Evolutionary conservation across 305 asterid genomes (phyloP), one percentile per base, ranked within the genome.

Genomic region (Fraxinus sp.): DNA sequence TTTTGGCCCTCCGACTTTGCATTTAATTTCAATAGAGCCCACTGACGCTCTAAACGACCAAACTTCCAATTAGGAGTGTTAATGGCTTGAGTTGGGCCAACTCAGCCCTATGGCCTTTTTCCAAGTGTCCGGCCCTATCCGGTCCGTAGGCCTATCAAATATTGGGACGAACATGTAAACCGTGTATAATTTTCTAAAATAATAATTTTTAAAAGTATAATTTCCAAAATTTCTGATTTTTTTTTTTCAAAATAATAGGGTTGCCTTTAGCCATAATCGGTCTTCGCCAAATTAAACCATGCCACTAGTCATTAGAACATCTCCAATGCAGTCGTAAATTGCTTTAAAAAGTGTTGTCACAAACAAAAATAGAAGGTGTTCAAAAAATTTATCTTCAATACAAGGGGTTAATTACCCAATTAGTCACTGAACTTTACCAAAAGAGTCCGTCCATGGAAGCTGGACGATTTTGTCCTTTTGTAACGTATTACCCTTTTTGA

Each of bases 381-480:
- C 2, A 39, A 7, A 39, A 7, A 39, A 1, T 1, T 39, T 37
- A 35, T 37, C 43, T 37, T 39, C 46, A 39, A 8, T 39, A 8
- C 46, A 8, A 39, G 13, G n/a, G n/a, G n/a, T n/a, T n/a, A n/a
- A n/a, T n/a, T n/a, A n/a, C n/a, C n/a, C n/a, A n/a, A n/a, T n/a
- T n/a, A n/a, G n/a, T n/a, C n/a, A n/a, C n/a, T n/a, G n/a, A n/a
- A n/a, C n/a, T n/a, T n/a, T n/a, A n/a, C n/a, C n/a, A n/a, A n/a
- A n/a, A n/a, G n/a, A n/a, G 87, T 79, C 89, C 90, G 91, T 87
- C 87, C 93, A 88, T 86, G 83, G 78, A 57, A 68, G 59, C 39
- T 82, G 41, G 78, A 41, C 83, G 83, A 80, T 70, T 64, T 37
- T 39, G 59, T 20, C 33, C 24, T 66, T 66, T 7, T 28, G 72